Evolutionary conservation across 768 basidiomycete genomes (phyloP), one percentile per base, ranked within the genome.

Genomic region (Tephrocybe sp.): DNA sequence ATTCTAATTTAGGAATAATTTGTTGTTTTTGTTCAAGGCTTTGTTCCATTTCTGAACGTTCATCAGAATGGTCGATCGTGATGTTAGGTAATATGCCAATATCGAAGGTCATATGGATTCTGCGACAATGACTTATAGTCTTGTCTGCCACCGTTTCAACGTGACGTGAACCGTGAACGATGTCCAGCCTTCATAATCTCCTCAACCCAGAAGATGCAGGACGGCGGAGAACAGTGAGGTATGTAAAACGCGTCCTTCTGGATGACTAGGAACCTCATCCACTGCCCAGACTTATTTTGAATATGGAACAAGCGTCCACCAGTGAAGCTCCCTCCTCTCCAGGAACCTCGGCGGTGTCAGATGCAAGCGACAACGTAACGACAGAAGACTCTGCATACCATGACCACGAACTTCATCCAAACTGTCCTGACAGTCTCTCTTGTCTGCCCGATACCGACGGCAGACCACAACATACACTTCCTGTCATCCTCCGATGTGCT

Each of bases 401-500:
- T 24, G 50, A 58, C 48, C 86, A 88, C 64, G 74, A 74, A 56
- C 66, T 77, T n/a, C 90, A 92, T 62, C 81, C 81, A 18, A 79
- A 88, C 61, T 92, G 90, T 58, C 90, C 90, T 26, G 84, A 90
- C 65, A 84, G 84, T 44, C 76, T 92, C 18, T 78, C 77, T 32
- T 91, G 90, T 68, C 76, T 91, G 38, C 88, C 87, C 32, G 85
- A 92, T 64, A 89, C 89, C 28, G 79, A 83, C 53, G 87, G 83
- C 38, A 74, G 88, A 56, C 90, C 90, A 47, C 88, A 90, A 58
- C 89, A 92, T 60, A 91, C 90, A 10, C 80, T 92, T 38, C 90
- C 90, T 20, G 85, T 91, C 51, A 92, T 92, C 65, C 75, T 92
- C 44, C 84, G 90, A 25, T 92, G 90, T 60, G 86, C 90, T 23